Evolutionary conservation across 73 alveolate species (phyloP).

Genomic region (Uronychia setigera): DNA sequence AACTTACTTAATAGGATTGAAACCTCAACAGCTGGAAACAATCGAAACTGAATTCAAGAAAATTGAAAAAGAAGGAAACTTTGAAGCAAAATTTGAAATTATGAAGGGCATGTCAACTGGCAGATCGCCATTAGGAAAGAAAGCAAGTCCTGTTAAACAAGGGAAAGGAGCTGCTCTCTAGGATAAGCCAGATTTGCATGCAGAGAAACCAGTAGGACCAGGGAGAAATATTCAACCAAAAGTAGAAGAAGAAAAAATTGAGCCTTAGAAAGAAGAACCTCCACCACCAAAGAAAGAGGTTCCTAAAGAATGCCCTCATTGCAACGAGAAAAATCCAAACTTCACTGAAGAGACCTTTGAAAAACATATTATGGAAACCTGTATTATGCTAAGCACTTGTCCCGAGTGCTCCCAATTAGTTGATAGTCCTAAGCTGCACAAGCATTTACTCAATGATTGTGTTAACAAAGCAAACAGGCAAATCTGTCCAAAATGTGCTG

Average conservation of each 20-base stretch:
- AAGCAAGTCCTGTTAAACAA: conserved; percentile 1
- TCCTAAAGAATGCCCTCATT: conserved; percentile 73
- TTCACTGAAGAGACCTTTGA: conserved; percentile 85
- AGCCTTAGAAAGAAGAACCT: not conserved
- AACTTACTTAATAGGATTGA: conserved; percentile 73
- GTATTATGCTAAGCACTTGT: conserved; percentile 91
- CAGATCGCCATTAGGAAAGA: conserved; percentile 6
- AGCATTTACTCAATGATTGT: conserved; percentile 92
- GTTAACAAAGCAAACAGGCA: conserved; percentile 76
- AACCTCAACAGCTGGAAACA: conserved; percentile 82
- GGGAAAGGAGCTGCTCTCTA: not conserved
- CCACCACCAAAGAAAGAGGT: conserved; percentile 1
- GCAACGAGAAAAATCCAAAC: conserved; percentile 77
- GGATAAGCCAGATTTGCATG: conserved; percentile 6
- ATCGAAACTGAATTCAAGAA: conserved; percentile 39
- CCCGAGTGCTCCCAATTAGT: conserved; percentile 88
- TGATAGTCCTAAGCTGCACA: conserved; percentile 82
- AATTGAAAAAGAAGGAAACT: conserved; percentile 45
- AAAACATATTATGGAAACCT: conserved; percentile 90
- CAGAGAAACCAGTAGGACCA: conserved; percentile 45
- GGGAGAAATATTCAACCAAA: conserved; percentile 14
- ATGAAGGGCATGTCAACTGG: conserved; percentile 8
- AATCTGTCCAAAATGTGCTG: conserved; percentile 93
- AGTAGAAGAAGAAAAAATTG: not conserved
- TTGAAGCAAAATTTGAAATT: conserved; percentile 8